Evolutionary conservation across 441 rosid genomes (phyloP).

Genomic region (Pelargonium cotyledonis): DNA sequence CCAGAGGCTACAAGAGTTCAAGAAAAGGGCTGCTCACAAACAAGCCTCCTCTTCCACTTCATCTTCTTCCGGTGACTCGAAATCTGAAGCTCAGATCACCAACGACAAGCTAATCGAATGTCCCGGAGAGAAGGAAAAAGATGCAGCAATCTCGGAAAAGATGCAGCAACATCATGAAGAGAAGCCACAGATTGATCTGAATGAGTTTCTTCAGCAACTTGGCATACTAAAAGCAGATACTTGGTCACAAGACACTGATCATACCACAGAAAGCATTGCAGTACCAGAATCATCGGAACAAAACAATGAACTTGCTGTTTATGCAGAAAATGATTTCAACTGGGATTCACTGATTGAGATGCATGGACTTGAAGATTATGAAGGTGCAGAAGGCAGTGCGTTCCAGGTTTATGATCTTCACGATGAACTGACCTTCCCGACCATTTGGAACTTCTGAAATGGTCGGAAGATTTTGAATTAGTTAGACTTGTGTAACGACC

Average conservation of each 20-base stretch:
- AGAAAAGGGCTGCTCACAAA: slow-evolving; percentile 37
- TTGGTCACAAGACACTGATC: slow-evolving; percentile 26
- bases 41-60: slow-evolving; percentile 37
- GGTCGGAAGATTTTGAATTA: slow-evolving; percentile 2
- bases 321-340: slow-evolving; percentile 45
- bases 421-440: slow-evolving; percentile 48
- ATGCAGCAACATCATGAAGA: slow-evolving; percentile 23
- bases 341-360: slow-evolving; percentile 73
- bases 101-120: slow-evolving; percentile 23
- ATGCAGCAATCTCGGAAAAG: slow-evolving; percentile 28
- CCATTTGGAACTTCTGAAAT: slow-evolving; percentile 60
- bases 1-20: slow-evolving; percentile 81
- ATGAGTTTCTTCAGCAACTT: slow-evolving; percentile 83
- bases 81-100: slow-evolving; percentile 23
- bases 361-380: slow-evolving; percentile 35
- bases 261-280: slow-evolving; percentile 21
- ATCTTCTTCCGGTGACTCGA: slow-evolving; percentile 37
- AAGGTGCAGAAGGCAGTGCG: slow-evolving; percentile 8
- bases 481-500: not conserved
- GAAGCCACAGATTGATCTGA: slow-evolving; percentile 81
- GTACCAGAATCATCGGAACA: slow-evolving; percentile 35
- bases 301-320: slow-evolving; percentile 29
- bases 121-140: slow-evolving; percentile 23
- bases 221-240: slow-evolving; percentile 55
- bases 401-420: slow-evolving; percentile 34